Conservation (phyloP, 2,329 filamentous ascomycete species). For the Colletotrichum sp. region DNA sequence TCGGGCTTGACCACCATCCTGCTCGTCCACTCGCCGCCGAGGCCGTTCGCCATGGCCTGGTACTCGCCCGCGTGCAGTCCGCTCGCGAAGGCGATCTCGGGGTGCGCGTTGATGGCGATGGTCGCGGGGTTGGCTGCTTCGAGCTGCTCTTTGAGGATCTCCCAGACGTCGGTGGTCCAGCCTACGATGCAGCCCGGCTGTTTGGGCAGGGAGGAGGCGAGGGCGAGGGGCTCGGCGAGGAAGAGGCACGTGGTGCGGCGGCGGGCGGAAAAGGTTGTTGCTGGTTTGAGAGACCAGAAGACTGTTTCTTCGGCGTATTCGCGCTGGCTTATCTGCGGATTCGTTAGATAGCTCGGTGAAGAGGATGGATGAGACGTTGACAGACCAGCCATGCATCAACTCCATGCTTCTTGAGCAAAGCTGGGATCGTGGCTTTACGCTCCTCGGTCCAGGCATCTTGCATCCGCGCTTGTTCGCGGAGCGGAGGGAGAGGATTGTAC, state of each 20-base stretch:
- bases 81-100: slow-evolving; percentile 49
- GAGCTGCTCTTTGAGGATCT: slow-evolving; percentile 41
- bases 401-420: slow-evolving; percentile 46
- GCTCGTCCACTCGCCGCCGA: slow-evolving; percentile 43
- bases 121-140: slow-evolving; percentile 36
- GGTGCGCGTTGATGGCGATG: slow-evolving; percentile 50
- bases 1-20: slow-evolving; percentile 47
- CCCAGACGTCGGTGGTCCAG: slow-evolving; percentile 39
- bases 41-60: slow-evolving; percentile 33
- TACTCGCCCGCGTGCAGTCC: slow-evolving; percentile 55
- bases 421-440: slow-evolving; percentile 45
- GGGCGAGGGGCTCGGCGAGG: slow-evolving; percentile 38
- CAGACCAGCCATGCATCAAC: slow-evolving; percentile 54
- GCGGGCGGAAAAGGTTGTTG: slow-evolving; percentile 51
- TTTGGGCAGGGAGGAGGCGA: slow-evolving; percentile 26
- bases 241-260: slow-evolving; percentile 57
- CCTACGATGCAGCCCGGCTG: slow-evolving; percentile 29
- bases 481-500: slow-evolving; percentile 45
- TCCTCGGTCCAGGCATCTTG: slow-evolving; percentile 50
- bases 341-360: not conserved
- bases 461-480: slow-evolving; percentile 48
- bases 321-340: slow-evolving; percentile 49
- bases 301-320: slow-evolving; percentile 58
- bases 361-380: slow-evolving; percentile 1
- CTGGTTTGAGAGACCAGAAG: slow-evolving; percentile 55